phyloP scores from a whole-genome alignment of 192 early-diverging fungal genomes.

The Globomyces pollinis-pini region DNA sequence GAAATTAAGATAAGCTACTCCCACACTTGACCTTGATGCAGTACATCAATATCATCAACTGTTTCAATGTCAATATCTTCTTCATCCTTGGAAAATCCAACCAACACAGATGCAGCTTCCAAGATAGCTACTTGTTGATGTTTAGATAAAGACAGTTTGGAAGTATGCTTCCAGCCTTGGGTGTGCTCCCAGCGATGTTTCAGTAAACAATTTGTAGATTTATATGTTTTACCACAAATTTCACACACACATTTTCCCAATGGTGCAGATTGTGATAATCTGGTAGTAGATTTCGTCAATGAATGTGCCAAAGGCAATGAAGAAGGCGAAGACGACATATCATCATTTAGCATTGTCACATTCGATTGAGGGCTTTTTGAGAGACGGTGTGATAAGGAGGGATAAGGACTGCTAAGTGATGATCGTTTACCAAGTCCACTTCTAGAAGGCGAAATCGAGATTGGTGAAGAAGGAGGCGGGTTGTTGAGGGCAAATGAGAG shows the following conservation, averaged over 20 bases:
- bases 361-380: slow-evolving; percentile 4
- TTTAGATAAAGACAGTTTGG: slow-evolving; percentile 52
- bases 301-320: neutral
- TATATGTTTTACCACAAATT: slow-evolving; percentile 59
- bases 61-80: neutral
- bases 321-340: neutral
- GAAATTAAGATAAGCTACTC: too few species aligned
- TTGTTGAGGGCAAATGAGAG: too few species aligned
- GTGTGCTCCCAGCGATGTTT: slow-evolving; percentile 70
- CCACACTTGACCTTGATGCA: slow-evolving; percentile 2
- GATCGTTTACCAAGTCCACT: too few species aligned
- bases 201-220: slow-evolving; percentile 52
- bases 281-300: neutral
- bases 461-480: too few species aligned
- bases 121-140: slow-evolving; percentile 63
- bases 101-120: slow-evolving; percentile 56
- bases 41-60: too few species aligned
- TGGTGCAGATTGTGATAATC: neutral
- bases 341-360: neutral
- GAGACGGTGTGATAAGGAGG: neutral
- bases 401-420: too few species aligned
- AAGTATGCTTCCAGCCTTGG: slow-evolving; percentile 51
- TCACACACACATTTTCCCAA: slow-evolving; percentile 32
- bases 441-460: too few species aligned
- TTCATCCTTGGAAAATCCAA: slow-evolving; percentile 35